Conservation (phyloP, 2,329 filamentous ascomycete genomes). For the Trichoderma endophyticum region DNA sequence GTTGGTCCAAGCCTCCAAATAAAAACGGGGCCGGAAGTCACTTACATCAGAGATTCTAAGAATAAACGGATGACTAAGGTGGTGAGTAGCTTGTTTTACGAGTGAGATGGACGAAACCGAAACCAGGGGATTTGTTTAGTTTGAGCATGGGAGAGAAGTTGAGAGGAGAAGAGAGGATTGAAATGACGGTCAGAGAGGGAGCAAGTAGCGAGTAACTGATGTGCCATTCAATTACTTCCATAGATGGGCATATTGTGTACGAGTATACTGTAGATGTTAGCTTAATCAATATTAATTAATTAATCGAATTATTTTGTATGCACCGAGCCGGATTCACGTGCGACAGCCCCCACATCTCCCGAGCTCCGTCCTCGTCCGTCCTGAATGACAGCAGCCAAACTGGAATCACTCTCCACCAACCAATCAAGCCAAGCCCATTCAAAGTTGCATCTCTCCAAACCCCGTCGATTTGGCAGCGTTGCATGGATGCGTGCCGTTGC, state of each 20-base stretch:
- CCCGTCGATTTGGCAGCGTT: no score
- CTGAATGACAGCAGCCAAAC: neutral
- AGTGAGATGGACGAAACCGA: neutral
- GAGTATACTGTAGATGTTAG: no score
- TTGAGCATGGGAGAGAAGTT: neutral
- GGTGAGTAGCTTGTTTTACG: neutral
- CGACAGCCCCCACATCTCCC: neutral
- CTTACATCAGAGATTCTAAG: neutral
- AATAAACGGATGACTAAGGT: slow-evolving; percentile 13
- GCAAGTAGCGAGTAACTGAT: neutral
- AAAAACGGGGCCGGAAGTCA: neutral
- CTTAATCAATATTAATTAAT: neutral
- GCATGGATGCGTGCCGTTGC: no score
- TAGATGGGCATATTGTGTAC: neutral
- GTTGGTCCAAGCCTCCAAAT: neutral
- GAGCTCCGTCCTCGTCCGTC: neutral
- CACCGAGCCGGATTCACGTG: neutral
- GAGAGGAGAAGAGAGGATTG: neutral
- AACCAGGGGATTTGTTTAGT: neutral
- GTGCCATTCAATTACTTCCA: neutral
- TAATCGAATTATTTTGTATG: neutral
- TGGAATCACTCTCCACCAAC: neutral
- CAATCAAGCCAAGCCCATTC: neutral
- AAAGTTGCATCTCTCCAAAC: neutral
- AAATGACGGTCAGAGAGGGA: neutral